Conservation (phyloP, 768 basidiomycete species). For the Nidularia pulvinata region DNA sequence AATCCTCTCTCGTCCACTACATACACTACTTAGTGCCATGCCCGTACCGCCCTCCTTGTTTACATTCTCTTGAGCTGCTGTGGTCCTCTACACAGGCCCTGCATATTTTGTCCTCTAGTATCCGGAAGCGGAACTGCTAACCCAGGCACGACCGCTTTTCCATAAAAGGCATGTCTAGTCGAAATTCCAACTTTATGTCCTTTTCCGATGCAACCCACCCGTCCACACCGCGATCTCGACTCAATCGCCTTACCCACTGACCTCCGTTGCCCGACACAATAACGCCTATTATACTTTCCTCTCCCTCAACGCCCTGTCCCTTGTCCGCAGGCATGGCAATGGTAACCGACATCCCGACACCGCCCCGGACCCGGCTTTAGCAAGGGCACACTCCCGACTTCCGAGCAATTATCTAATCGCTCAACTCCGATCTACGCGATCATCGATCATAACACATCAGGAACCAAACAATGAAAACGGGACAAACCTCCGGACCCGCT, state of each 20-base stretch:
- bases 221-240: neutral
- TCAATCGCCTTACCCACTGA: neutral
- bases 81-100: too few relatives aligned
- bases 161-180: neutral
- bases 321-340: neutral
- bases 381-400: neutral
- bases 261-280: neutral
- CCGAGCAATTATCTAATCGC: slow-evolving; percentile 8
- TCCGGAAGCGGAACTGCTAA: neutral
- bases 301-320: neutral
- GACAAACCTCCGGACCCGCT: slow-evolving; percentile 13
- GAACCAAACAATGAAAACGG: slow-evolving; percentile 13
- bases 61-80: too few relatives aligned
- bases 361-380: neutral
- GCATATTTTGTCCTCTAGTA: neutral
- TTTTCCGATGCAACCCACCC: neutral
- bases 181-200: neutral
- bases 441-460: slow-evolving; percentile 7
- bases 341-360: neutral
- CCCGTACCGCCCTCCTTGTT: too few relatives aligned
- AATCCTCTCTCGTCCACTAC: neutral
- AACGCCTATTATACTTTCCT: neutral
- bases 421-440: slow-evolving; percentile 10
- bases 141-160: too few relatives aligned
- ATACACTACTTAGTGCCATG: neutral